A percentile compares a stretch with the other conserved stretches of the same genome.
These are phyloP conservation scores for Otatea glauca DNA, from an alignment of 176 grass and related monocot genomes.

Conservation along the genomic window DNA sequence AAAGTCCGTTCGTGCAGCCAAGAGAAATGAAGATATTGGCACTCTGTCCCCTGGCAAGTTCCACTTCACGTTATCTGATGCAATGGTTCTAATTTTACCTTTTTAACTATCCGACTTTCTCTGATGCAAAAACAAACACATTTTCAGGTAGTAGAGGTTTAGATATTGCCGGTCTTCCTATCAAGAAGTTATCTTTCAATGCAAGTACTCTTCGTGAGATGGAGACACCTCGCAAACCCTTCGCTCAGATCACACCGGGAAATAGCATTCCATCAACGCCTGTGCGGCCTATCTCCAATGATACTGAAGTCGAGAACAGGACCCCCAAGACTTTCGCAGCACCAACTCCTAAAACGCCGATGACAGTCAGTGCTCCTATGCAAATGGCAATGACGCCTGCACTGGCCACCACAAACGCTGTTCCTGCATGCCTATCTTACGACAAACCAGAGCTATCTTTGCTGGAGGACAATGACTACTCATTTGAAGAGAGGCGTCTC, in stretches of 20 bases:
- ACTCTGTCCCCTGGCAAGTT: conserved; percentile 60
- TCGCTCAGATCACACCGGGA: conserved; percentile 44
- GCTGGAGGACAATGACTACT: conserved; percentile 48
- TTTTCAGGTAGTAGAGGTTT: conserved; percentile 56
- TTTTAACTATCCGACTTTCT: not conserved
- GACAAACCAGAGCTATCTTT: conserved; percentile 38
- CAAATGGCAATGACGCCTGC: conserved; percentile 42
- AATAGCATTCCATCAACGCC: conserved; percentile 46
- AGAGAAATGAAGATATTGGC: conserved; percentile 54
- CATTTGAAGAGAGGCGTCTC: conserved; percentile 68
- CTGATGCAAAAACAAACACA: not conserved
- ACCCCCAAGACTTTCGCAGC: conserved; percentile 40
- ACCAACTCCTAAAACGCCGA: conserved; percentile 42
- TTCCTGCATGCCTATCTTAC: conserved; percentile 29
- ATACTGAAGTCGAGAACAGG: conserved; percentile 54
- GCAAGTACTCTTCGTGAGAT: conserved; percentile 40
- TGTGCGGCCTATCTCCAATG: not conserved
- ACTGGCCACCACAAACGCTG: conserved; percentile 12
- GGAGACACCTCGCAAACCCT: conserved; percentile 60
- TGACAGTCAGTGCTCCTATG: conserved; percentile 48
- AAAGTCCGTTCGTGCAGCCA: conserved; percentile 39
- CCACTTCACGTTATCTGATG: not conserved
- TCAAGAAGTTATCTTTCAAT: conserved; percentile 69
- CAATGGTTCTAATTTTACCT: conserved; percentile 1
- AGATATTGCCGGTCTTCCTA: conserved; percentile 45